Conservation (phyloP, 2,329 filamentous ascomycete genomes). For the Colletotrichum gloeosporioides region DNA sequence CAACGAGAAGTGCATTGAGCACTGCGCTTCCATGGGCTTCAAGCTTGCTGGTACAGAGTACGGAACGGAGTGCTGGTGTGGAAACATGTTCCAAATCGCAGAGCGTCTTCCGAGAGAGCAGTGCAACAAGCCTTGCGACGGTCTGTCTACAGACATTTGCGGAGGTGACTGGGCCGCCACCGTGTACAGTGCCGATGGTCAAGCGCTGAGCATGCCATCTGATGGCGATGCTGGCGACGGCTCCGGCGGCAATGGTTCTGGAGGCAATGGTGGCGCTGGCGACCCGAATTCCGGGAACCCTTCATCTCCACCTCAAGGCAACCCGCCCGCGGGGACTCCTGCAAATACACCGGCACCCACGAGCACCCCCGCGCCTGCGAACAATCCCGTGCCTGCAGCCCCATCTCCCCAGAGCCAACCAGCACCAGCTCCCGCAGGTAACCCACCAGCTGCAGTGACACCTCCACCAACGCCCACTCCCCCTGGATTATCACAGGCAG, state of each 20-base stretch:
- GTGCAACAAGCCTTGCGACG: slow-evolving; percentile 18
- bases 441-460: not conserved
- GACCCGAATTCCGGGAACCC: not conserved
- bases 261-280: not conserved
- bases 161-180: slow-evolving; percentile 22
- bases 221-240: not conserved
- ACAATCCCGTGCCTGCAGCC: not conserved
- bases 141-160: slow-evolving; percentile 11
- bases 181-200: slow-evolving; percentile 19
- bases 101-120: slow-evolving; percentile 8
- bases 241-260: not conserved
- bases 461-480: not conserved
- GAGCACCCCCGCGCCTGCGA: not conserved
- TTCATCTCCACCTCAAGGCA: not conserved
- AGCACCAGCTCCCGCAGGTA: not conserved
- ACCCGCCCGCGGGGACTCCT: not conserved
- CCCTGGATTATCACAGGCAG: not conserved
- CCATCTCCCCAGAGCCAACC: not conserved
- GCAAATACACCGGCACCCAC: not conserved
- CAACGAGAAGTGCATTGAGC: slow-evolving; percentile 51
- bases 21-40: slow-evolving; percentile 47
- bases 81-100: slow-evolving; percentile 25
- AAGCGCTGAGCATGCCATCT: slow-evolving; percentile 1
- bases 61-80: slow-evolving; percentile 58
- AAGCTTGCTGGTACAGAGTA: slow-evolving; percentile 56